A percentile compares a stretch with the other conserved stretches of the same genome.
phyloP scores from a whole-genome alignment of 768 basidiomycete species.

The Paxillus involutus region DNA sequence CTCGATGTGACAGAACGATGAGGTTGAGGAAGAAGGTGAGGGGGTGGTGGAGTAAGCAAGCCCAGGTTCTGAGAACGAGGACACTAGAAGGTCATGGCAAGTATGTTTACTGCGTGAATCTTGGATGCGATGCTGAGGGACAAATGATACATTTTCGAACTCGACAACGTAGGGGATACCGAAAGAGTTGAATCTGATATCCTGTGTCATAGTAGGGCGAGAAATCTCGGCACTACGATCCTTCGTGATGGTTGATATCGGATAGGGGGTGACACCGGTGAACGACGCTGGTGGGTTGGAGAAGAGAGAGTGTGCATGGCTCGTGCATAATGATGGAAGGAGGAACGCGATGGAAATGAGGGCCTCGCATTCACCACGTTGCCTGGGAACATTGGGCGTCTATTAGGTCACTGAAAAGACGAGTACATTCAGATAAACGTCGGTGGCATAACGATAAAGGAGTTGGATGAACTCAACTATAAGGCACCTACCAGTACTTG shows the following conservation, averaged over 20 bases:
- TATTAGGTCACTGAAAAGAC: not conserved
- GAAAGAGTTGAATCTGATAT: conserved; percentile 30
- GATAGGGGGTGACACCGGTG: not conserved
- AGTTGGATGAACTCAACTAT: too few species aligned
- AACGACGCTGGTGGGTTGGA: not conserved
- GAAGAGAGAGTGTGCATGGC: not conserved
- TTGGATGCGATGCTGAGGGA: not conserved
- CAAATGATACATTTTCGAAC: conserved; percentile 28
- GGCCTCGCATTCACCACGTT: not conserved
- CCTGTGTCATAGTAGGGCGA: conserved; percentile 13
- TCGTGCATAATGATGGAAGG: not conserved
- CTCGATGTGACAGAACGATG: conserved; percentile 31
- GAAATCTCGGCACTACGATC: not conserved
- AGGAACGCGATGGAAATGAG: not conserved
- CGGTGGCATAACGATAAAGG: too few species aligned
- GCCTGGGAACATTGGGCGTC: not conserved
- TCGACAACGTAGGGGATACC: conserved; percentile 30
- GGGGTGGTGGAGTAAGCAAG: conserved; percentile 2
- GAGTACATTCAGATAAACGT: too few species aligned
- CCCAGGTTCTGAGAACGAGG: conserved; percentile 2
- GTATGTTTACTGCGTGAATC: not conserved
- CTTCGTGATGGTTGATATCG: not conserved
- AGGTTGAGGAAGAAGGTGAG: conserved; percentile 13
- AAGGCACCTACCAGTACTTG: too few species aligned
- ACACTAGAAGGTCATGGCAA: not conserved